Conservation (phyloP, 2,329 filamentous ascomycete species). For the Aspergillus quadricinctus region DNA sequence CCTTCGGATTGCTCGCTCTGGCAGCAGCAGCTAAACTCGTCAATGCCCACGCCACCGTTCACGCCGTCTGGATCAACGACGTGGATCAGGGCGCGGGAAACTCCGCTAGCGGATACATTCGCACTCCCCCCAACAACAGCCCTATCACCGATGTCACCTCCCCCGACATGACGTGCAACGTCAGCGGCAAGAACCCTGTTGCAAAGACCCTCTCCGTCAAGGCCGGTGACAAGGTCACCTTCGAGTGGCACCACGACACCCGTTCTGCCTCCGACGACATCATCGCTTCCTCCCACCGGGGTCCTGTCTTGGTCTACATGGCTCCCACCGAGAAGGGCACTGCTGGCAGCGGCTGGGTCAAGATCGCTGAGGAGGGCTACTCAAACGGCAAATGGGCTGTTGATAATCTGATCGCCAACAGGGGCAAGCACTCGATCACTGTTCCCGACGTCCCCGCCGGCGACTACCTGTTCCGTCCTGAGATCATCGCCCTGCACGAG, state of each 20-base stretch:
- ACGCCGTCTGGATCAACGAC: conserved; percentile 21
- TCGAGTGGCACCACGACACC: conserved; percentile 21
- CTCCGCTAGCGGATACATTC: conserved; percentile 16
- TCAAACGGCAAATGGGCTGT: conserved; percentile 16
- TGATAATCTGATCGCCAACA: conserved; percentile 15
- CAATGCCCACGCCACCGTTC: conserved; percentile 17
- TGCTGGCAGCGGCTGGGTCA: conserved; percentile 17
- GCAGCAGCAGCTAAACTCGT: conserved; percentile 19
- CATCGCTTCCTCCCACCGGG: conserved; percentile 17
- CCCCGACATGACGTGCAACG: conserved; percentile 19
- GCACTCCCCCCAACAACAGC: conserved; percentile 18
- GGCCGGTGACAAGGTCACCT: conserved; percentile 20
- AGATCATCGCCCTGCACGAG: conserved; percentile 22
- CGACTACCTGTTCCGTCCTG: conserved; percentile 20
- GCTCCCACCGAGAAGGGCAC: conserved; percentile 16
- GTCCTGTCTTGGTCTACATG: conserved; percentile 20
- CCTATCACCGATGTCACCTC: conserved; percentile 19
- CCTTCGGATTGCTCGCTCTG: conserved; percentile 20
- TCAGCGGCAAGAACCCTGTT: conserved; percentile 13
- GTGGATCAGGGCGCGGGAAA: conserved; percentile 18
- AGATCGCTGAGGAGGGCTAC: conserved; percentile 21
- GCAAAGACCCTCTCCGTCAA: conserved; percentile 16
- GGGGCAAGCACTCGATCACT: conserved; percentile 20
- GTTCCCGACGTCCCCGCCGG: conserved; percentile 19
- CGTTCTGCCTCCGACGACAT: conserved; percentile 17